A percentile compares a stretch with the other conserved stretches of the same genome.
phyloP scores from a whole-genome alignment of 306 rosid genomes.

The Cyclanthera cordifolia region DNA sequence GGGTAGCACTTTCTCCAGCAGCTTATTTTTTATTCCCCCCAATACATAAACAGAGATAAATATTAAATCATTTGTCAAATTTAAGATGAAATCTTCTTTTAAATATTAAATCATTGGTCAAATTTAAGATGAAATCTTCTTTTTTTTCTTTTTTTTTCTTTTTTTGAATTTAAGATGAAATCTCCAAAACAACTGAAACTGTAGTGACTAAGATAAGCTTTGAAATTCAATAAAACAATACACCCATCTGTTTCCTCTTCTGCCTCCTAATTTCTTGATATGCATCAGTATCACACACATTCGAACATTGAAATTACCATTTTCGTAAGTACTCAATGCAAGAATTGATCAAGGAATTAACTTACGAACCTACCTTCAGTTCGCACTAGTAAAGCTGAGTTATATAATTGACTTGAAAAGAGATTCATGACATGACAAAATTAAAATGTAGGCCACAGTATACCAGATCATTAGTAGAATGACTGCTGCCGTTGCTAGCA shows the following conservation, averaged over 20 bases:
- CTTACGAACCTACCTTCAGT: not conserved
- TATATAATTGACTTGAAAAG: not conserved
- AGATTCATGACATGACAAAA: conserved; percentile 1
- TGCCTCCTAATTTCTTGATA: not conserved
- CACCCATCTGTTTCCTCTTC: not conserved
- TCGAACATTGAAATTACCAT: not conserved
- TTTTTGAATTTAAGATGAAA: too few relatives aligned
- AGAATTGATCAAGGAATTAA: not conserved
- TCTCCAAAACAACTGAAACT: too few relatives aligned
- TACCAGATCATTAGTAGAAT: conserved; percentile 68
- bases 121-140: not conserved
- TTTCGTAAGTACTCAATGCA: not conserved
- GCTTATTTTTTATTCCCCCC: not conserved
- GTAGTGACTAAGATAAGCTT: not conserved
- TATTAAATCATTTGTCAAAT: not conserved
- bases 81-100: not conserved
- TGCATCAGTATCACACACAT: not conserved
- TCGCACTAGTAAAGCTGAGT: not conserved
- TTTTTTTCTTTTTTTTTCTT: too few relatives aligned
- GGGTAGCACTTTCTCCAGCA: not conserved
- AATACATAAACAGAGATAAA: not conserved
- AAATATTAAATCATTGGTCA: not conserved
- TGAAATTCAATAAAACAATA: not conserved
- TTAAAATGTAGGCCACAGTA: conserved; percentile 6
- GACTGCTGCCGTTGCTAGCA: conserved; percentile 82